A percentile compares a stretch with the other conserved stretches of the same genome.
phyloP scores from a whole-genome alignment of 2,329 filamentous ascomycete genomes.

The Fusarium dlaminii region DNA sequence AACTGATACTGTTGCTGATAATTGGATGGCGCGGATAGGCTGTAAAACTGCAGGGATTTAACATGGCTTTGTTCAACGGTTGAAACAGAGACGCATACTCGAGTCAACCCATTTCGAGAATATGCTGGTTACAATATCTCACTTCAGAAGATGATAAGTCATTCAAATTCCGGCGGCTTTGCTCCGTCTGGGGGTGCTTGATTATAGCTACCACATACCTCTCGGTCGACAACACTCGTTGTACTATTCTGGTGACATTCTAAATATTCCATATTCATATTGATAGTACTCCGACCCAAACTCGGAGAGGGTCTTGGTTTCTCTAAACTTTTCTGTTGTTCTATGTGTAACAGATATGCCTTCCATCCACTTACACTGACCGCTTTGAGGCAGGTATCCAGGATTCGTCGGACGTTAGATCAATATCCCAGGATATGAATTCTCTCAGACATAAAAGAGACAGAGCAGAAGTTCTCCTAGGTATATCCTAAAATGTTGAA shows the following conservation, averaged over 20 bases:
- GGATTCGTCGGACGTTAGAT: neutral
- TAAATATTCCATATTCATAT: neutral
- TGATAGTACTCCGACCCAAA: neutral
- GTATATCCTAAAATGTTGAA: neutral
- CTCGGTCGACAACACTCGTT: neutral
- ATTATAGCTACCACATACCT: neutral
- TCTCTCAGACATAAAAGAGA: neutral
- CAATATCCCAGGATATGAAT: neutral
- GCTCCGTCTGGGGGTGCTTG: neutral
- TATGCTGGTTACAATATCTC: neutral
- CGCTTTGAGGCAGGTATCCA: neutral
- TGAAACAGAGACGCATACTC: neutral
- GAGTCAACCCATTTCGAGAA: neutral
- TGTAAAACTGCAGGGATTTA: neutral
- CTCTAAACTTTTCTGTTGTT: neutral
- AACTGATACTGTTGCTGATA: constrained; percentile 7
- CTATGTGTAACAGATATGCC: neutral
- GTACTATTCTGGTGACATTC: neutral
- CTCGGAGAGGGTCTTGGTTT: neutral
- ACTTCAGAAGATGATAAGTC: neutral
- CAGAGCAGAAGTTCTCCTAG: neutral
- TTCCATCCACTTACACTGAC: constrained; percentile 1
- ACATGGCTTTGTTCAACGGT: constrained; percentile 8
- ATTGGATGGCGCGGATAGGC: constrained; percentile 11
- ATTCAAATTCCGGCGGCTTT: constrained; percentile 3